A percentile compares a stretch with the other conserved stretches of the same genome.
phyloP scores from a whole-genome alignment of 73 alveolate species.

The Halteria grandinella region DNA sequence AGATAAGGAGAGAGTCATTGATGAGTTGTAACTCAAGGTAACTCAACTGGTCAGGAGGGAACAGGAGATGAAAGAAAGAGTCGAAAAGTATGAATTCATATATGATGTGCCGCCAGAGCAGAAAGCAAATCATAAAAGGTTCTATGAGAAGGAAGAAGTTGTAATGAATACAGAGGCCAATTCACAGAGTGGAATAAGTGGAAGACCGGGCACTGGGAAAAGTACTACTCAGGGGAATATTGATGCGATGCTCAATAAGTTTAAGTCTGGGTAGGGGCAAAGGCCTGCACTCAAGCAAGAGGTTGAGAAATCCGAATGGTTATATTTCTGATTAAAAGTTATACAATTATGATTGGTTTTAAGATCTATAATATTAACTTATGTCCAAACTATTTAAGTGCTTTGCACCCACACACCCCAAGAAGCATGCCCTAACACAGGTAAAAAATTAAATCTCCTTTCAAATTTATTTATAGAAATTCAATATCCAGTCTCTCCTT shows the following conservation, averaged over 20 bases:
- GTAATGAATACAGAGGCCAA: too few species aligned
- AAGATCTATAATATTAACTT: too few species aligned
- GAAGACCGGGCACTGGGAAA: neutral
- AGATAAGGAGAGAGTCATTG: slow-evolving; percentile 31
- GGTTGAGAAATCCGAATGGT: slow-evolving; percentile 44
- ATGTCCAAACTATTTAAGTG: too few species aligned
- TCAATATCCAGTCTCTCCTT: neutral
- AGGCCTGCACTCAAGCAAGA: neutral
- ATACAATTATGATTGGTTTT: too few species aligned
- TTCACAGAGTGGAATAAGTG: too few species aligned
- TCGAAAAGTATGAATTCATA: slow-evolving; percentile 42
- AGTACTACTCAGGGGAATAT: neutral
- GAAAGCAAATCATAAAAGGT: neutral
- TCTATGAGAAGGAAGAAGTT: slow-evolving; percentile 6
- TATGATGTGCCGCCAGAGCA: neutral
- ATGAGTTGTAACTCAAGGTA: slow-evolving; percentile 12
- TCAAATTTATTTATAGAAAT: neutral
- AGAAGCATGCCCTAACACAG: too few species aligned
- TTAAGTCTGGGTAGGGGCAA: neutral
- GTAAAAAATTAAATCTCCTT: neutral
- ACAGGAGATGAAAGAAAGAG: slow-evolving; percentile 12
- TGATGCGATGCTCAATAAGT: neutral
- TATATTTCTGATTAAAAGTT: slow-evolving; percentile 43
- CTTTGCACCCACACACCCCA: too few species aligned
- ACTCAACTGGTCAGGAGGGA: slow-evolving; percentile 30